Evolutionary conservation across 176 grass and related monocot genomes (phyloP).

Genomic region (Oryza australiensis): DNA sequence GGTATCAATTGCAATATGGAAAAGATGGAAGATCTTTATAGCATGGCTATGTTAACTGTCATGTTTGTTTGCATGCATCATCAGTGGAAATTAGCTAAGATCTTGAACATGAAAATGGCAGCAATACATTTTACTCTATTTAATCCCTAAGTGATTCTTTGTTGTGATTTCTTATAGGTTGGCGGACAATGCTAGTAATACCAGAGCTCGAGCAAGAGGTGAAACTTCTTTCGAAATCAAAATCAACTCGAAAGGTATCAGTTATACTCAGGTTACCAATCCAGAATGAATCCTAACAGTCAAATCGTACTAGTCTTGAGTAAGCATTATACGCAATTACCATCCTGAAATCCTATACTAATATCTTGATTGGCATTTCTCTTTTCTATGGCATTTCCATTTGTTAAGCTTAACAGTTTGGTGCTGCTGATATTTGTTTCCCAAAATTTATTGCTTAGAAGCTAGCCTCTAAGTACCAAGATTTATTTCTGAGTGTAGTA

Average conservation of each 20-base stretch:
- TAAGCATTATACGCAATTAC: background rate
- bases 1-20: background rate
- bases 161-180: constrained; percentile 54
- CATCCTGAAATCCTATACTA: background rate
- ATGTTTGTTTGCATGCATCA: background rate
- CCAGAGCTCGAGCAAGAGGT: constrained; percentile 91
- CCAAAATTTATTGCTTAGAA: no score
- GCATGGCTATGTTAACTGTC: no score
- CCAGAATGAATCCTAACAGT: constrained; percentile 10
- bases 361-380: background rate
- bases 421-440: no score
- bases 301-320: no score
- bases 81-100: background rate
- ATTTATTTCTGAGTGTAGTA: no score
- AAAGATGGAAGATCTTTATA: background rate
- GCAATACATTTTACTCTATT: constrained; percentile 8
- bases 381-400: no score
- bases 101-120: background rate
- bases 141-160: constrained; percentile 27
- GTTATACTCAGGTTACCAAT: constrained; percentile 5
- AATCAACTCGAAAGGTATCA: constrained; percentile 71
- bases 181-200: constrained; percentile 99
- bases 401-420: no score
- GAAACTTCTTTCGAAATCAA: constrained; percentile 73
- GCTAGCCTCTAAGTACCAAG: no score